phyloP scores from a whole-genome alignment of 129 eudicot genomes.

The Saposhnikovia divaricata region DNA sequence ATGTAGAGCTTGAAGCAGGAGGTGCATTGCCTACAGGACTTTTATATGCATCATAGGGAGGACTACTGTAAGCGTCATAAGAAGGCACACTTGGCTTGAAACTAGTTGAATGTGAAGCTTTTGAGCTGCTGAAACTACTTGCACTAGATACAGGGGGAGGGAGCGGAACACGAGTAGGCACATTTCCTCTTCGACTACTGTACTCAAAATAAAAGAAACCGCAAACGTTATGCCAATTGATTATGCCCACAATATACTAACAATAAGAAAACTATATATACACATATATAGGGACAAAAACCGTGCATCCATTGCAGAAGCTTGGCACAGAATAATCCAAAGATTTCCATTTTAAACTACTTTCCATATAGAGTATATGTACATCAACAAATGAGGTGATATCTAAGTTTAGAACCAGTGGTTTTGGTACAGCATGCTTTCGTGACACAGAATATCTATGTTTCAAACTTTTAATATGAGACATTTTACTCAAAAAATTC shows the following conservation, averaged over 20 bases:
- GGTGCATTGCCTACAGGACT: constrained; percentile 39
- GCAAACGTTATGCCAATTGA: background rate
- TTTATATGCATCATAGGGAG: constrained; percentile 37
- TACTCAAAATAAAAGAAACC: constrained; percentile 3
- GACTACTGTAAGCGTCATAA: constrained; percentile 30
- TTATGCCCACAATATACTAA: background rate
- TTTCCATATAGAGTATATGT: background rate
- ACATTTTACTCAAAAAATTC: background rate
- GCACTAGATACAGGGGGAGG: constrained; percentile 71
- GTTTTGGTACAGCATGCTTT: background rate
- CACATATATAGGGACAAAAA: background rate
- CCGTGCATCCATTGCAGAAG: background rate
- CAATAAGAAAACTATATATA: background rate
- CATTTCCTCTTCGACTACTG: constrained; percentile 56
- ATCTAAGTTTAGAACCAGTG: background rate
- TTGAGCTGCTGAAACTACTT: constrained; percentile 40
- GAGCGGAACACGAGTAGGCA: constrained; percentile 59
- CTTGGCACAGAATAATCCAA: background rate
- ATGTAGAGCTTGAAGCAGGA: constrained; percentile 48
- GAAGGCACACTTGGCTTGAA: constrained; percentile 46
- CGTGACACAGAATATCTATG: background rate
- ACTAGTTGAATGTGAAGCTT: constrained; percentile 36
- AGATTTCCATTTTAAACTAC: background rate
- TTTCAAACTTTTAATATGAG: background rate
- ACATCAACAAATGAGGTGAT: background rate